Evolutionary conservation across 2,329 filamentous ascomycete genomes (phyloP), one percentile per base, ranked within the genome.

Genomic region (Aureobasidium sp.): DNA sequence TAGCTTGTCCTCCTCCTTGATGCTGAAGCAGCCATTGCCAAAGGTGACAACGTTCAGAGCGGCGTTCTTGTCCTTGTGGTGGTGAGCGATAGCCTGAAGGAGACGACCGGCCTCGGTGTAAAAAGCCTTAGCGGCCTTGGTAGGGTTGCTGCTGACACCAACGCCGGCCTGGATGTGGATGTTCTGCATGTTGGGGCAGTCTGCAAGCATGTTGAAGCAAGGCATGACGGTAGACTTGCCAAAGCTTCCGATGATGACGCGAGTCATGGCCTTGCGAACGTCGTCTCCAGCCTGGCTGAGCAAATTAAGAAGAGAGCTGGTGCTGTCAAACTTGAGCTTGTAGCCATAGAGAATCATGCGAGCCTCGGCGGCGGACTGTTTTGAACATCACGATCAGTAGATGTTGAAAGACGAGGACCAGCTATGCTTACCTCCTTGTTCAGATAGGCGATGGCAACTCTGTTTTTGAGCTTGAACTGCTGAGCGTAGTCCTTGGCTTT

Each of bases 91-190:
- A 2, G 59, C 54, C 34, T 62, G 57, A 8, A 67, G 57, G 27
- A 67, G 63, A 29, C 64, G 63, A 44, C 60, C 61, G 19, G 63
- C 62, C 29, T 70, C 67, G 32, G 59, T 59, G 60, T 61, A 64
- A 59, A 71, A 66, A 6, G 55, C 40, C 54, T 65, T 66, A 32
- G 66, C 66, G 1, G 66, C 64, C 48, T 66, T 70, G 21, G 50
- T 55, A 0, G 66, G 63, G 24, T 65, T 64, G 30, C 50, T 58
- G 17, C 65, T 64, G 29, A 40, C 25, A 27, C 48, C 59, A 24
- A 69, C 61, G 30, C 63, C 63, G 8, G 14, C 22, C 4, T 60
- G 57, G 55, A 71, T 62, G 54, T 56, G 56, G 35, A 71, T 32
- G 19, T 50, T 53, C 11, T 56, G 14, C 1, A 71, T 55, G 40